Evolutionary conservation across 129 eudicot species (phyloP).

Genomic region (Centella asiatica): DNA sequence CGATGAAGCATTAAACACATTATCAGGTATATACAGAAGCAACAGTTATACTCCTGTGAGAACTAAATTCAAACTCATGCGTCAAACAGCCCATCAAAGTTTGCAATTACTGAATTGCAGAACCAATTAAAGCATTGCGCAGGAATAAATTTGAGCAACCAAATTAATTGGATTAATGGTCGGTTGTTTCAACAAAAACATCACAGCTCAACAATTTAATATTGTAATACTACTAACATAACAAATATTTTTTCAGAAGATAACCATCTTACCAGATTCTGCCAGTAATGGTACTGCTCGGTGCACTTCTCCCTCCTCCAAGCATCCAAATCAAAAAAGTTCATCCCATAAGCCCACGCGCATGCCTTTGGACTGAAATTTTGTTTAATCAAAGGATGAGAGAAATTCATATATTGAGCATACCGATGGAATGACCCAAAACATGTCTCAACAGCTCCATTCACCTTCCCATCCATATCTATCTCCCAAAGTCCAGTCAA

Average conservation of each 20-base stretch:
- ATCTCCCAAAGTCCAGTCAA: slow-evolving; percentile 87
- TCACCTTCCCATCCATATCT: slow-evolving; percentile 96
- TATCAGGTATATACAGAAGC: background rate
- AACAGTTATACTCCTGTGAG: background rate
- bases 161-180: background rate
- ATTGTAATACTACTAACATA: background rate
- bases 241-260: background rate
- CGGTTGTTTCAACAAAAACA: background rate
- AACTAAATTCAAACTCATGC: background rate
- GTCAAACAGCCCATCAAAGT: background rate
- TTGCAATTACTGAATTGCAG: background rate
- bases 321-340: slow-evolving; percentile 91
- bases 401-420: slow-evolving; percentile 86
- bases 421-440: slow-evolving; percentile 87
- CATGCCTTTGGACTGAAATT: slow-evolving; percentile 85
- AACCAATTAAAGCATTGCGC: background rate
- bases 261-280: slow-evolving; percentile 56
- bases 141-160: slow-evolving; percentile 2
- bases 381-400: slow-evolving; percentile 77
- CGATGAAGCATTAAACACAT: background rate
- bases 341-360: slow-evolving; percentile 98
- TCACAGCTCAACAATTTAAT: background rate
- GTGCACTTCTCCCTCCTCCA: slow-evolving; percentile 92
- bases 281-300: slow-evolving; percentile 89
- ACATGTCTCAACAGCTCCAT: too few species aligned